phyloP scores from a whole-genome alignment of 2,329 filamentous ascomycete genomes.

The Penicillium sp. region DNA sequence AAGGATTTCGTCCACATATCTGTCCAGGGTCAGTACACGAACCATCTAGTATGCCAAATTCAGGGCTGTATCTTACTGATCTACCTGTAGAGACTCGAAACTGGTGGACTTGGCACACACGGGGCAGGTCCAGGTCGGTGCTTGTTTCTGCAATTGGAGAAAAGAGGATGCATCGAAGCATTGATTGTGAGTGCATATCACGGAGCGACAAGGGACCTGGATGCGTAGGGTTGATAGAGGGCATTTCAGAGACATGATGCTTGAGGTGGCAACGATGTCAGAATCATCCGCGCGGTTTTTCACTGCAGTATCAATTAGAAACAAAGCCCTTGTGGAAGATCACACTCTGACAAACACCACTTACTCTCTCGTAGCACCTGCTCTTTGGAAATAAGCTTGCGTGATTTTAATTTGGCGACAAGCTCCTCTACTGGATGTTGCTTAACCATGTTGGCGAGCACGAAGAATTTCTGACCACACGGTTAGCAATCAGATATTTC shows the following conservation, averaged over 20 bases:
- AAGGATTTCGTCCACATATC: constrained; percentile 86
- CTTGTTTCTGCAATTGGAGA: constrained; percentile 91
- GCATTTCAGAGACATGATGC: constrained; percentile 87
- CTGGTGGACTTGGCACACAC: constrained; percentile 82
- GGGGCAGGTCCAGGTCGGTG: constrained; percentile 94
- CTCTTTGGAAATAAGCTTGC: constrained; percentile 74
- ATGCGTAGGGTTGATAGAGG: constrained; percentile 86
- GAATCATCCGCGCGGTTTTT: constrained; percentile 77
- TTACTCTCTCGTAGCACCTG: constrained; percentile 82
- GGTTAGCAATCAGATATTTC: not conserved
- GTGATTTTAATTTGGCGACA: constrained; percentile 64
- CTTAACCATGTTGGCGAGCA: constrained; percentile 75
- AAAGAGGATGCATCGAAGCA: constrained; percentile 95
- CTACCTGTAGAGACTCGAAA: constrained; percentile 81
- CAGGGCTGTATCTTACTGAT: constrained; percentile 63
- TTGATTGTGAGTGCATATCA: constrained; percentile 81
- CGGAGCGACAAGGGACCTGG: constrained; percentile 74
- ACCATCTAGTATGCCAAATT: not conserved
- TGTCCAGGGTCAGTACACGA: constrained; percentile 31
- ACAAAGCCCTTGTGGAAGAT: not conserved
- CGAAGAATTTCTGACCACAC: constrained; percentile 64
- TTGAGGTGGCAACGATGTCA: constrained; percentile 86
- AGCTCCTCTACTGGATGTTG: constrained; percentile 71
- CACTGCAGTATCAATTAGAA: constrained; percentile 56
- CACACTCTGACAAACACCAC: constrained; percentile 1